These are phyloP conservation scores for Hysterangium stoloniferum DNA, from an alignment of 768 basidiomycete species.

Conservation along the genomic window DNA sequence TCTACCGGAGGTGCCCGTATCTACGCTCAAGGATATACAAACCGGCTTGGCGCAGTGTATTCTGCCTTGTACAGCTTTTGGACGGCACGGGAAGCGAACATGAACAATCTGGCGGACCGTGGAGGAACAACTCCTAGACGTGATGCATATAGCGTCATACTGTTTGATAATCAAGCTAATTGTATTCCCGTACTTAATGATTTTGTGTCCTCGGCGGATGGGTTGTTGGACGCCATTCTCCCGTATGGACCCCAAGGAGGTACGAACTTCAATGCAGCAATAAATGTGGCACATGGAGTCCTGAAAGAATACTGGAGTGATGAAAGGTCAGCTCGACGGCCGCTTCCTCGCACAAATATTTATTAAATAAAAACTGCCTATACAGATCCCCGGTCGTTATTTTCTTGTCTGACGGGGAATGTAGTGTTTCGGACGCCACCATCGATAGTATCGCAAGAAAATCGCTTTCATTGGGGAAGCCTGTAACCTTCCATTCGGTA, in stretches of 20 bases:
- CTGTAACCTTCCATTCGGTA: constrained; percentile 52
- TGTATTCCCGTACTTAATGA: constrained; percentile 34
- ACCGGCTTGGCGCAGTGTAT: constrained; percentile 53
- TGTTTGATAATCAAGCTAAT: constrained; percentile 29
- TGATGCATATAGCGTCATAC: constrained; percentile 50
- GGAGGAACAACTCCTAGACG: constrained; percentile 26
- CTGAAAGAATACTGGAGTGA: constrained; percentile 45
- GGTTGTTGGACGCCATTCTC: constrained; percentile 35
- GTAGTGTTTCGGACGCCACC: constrained; percentile 27
- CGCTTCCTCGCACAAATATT: too few relatives aligned
- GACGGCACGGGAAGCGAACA: constrained; percentile 38
- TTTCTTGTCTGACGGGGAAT: constrained; percentile 53
- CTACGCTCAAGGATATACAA: constrained; percentile 24
- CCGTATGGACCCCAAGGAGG: constrained; percentile 24
- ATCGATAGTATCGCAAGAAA: constrained; percentile 35
- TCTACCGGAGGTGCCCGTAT: constrained; percentile 37
- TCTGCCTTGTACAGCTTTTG: constrained; percentile 51
- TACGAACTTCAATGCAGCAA: constrained; percentile 38
- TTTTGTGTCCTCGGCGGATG: constrained; percentile 35
- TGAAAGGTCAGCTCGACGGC: constrained; percentile 32
- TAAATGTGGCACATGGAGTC: constrained; percentile 26
- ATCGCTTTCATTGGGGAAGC: constrained; percentile 39
- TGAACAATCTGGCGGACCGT: constrained; percentile 16
- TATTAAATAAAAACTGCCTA: not conserved
- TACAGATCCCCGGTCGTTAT: constrained; percentile 42